phyloP scores from a whole-genome alignment of 2,329 filamentous ascomycete genomes.

The Nigrograna mackinnonii region DNA sequence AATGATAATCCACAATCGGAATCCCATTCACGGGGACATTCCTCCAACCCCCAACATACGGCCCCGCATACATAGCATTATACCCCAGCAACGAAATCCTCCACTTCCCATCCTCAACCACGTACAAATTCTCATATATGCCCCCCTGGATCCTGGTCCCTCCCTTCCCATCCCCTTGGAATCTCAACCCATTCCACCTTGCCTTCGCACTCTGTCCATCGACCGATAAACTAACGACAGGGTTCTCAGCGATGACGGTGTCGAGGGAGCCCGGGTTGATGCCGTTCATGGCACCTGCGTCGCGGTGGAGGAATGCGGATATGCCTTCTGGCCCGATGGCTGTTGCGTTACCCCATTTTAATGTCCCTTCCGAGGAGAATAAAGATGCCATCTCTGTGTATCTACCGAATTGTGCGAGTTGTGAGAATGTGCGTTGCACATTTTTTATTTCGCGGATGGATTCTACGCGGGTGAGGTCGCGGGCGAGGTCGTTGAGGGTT shows the following conservation, averaged over 20 bases:
- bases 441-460: constrained; percentile 28
- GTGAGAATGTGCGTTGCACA: constrained; percentile 19
- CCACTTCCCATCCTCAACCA: constrained; percentile 14
- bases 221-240: constrained; percentile 18
- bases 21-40: constrained; percentile 18
- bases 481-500: constrained; percentile 15
- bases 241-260: constrained; percentile 23
- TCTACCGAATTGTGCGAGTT: constrained; percentile 21
- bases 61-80: constrained; percentile 22
- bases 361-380: constrained; percentile 18
- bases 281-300: constrained; percentile 22
- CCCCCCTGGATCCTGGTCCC: constrained; percentile 23
- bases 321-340: constrained; percentile 12
- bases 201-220: constrained; percentile 22
- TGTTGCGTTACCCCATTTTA: constrained; percentile 23
- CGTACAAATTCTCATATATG: constrained; percentile 26
- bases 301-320: constrained; percentile 16
- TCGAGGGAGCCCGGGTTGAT: constrained; percentile 16
- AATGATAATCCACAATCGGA: constrained; percentile 25
- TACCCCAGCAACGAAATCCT: constrained; percentile 21
- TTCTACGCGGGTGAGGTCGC: constrained; percentile 19
- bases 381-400: constrained; percentile 14
- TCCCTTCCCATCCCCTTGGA: constrained; percentile 21
- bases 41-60: constrained; percentile 21
- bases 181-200: constrained; percentile 27